Evolutionary conservation across 2,329 filamentous ascomycete genomes (phyloP).

Genomic region (Cercospora zeae-maydis): DNA sequence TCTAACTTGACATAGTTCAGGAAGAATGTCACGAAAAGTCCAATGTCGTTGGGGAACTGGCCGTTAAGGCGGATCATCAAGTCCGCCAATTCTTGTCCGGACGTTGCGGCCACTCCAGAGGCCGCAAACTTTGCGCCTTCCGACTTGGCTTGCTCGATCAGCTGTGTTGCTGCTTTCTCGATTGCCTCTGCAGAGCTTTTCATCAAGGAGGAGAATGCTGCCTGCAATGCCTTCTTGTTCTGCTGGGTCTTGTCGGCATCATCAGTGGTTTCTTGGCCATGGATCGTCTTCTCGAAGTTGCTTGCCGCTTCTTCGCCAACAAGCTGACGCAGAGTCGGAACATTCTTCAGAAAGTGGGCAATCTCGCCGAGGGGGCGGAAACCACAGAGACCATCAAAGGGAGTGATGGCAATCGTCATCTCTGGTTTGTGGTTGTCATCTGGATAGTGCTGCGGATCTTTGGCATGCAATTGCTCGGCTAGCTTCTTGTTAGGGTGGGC

Average conservation of each 20-base stretch:
- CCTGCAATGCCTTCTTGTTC: slow-evolving; percentile 76
- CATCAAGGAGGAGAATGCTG: slow-evolving; percentile 77
- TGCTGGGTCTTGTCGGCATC: slow-evolving; percentile 45
- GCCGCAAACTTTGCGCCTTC: slow-evolving; percentile 72
- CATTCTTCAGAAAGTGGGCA: slow-evolving; percentile 70
- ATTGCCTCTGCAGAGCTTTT: slow-evolving; percentile 65
- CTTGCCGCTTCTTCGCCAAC: slow-evolving; percentile 48
- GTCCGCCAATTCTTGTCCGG: slow-evolving; percentile 67
- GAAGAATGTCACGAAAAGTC: slow-evolving; percentile 93
- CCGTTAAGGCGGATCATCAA: slow-evolving; percentile 73
- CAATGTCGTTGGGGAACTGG: slow-evolving; percentile 86
- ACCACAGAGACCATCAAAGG: slow-evolving; percentile 92
- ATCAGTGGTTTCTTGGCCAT: slow-evolving; percentile 51
- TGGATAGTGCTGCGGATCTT: slow-evolving; percentile 90
- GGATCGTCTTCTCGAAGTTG: slow-evolving; percentile 46
- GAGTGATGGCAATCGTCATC: slow-evolving; percentile 97
- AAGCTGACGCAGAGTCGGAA: slow-evolving; percentile 51
- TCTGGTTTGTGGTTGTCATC: slow-evolving; percentile 99
- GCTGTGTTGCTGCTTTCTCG: slow-evolving; percentile 60
- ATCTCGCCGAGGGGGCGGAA: slow-evolving; percentile 89
- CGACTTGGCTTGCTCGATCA: slow-evolving; percentile 67
- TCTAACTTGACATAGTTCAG: slow-evolving; percentile 88
- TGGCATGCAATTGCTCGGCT: slow-evolving; percentile 80
- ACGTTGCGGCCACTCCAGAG: slow-evolving; percentile 64
- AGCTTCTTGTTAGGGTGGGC: slow-evolving; percentile 72